Evolutionary conservation across 805 yeast species (phyloP), one percentile per base, ranked within the genome.

Genomic region (Candida anglica): DNA sequence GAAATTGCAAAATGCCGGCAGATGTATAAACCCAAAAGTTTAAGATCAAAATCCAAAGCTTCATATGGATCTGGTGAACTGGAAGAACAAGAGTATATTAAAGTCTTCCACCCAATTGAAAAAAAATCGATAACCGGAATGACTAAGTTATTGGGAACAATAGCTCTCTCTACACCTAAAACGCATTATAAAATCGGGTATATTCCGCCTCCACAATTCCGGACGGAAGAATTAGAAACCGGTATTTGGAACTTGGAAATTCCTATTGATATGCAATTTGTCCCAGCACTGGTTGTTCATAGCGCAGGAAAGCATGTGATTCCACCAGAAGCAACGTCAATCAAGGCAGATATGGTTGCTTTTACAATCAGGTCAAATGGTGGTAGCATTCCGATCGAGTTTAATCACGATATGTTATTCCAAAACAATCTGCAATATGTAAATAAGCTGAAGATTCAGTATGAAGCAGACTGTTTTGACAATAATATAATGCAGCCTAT

Each of bases 401-500:
- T 50, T 19, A 42, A 38, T 19, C 52, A 50, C 33, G 49, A 41
- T 19, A 39, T 43, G 19, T 26, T 50, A 10, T 48, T 50, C 38
- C 31, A 32, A 19, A 45, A 47, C 19, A 23, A 20, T 27, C 18
- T 17, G 11, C 18, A 17, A n/a, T 15, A 15, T 17, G 9, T 9
- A 6, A 17, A 14, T 43, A 50, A 27, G 33, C 36, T 32, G 9
- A 38, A 38, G 11, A 46, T 48, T 31, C 17, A 24, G 15, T 33
- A 29, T 11, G 50, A 47, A 28, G 15, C 24, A 3, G 67, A 64
- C 30, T 48, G 48, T 18, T 52, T 57, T 33, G 39, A 43, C 11
- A 29, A 37, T 11, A 53, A 50, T 32, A 44, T 64, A 3, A 41
- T 46, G 23, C 40, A 37, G 6, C 55, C 56, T 5, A 48, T 58